Evolutionary conservation across 2,329 filamentous ascomycete species (phyloP).

Genomic region (Penicillium hesseltinei): DNA sequence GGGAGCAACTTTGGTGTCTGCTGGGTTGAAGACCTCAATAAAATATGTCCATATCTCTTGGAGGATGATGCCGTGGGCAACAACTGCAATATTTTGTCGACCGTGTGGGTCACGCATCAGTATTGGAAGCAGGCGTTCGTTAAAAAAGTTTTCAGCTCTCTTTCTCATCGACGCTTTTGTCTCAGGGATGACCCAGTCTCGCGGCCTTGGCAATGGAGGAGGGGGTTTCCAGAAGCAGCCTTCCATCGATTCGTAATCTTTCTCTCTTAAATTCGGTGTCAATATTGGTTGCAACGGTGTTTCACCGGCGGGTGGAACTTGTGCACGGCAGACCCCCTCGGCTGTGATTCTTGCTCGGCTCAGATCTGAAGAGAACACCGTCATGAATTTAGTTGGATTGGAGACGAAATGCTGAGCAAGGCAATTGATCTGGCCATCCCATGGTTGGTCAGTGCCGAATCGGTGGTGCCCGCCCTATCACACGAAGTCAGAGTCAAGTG

Average conservation of each 20-base stretch:
- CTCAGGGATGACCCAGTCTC: conserved; percentile 46
- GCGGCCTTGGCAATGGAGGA: conserved; percentile 18
- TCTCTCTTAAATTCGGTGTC: conserved; percentile 35
- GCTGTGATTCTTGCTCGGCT: conserved; percentile 63
- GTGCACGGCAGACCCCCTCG: conserved; percentile 27
- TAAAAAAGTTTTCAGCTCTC: conserved; percentile 66
- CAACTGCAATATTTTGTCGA: conserved; percentile 58
- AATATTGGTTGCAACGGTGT: conserved; percentile 11
- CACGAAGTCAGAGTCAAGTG: neutral
- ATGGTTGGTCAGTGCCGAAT: conserved; percentile 78
- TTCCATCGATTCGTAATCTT: conserved; percentile 43
- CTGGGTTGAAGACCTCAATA: conserved; percentile 53
- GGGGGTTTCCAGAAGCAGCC: conserved; percentile 15
- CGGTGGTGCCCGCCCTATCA: conserved; percentile 70
- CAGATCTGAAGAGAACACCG: conserved; percentile 76
- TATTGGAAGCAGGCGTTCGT: conserved; percentile 60
- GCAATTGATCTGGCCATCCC: conserved; percentile 75
- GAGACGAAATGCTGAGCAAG: conserved; percentile 67
- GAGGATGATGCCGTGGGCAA: conserved; percentile 82
- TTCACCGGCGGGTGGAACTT: conserved; percentile 2
- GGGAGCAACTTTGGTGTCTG: conserved; percentile 38
- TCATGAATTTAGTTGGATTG: conserved; percentile 62
- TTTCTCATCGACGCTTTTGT: conserved; percentile 63
- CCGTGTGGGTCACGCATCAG: conserved; percentile 40
- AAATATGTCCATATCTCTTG: conserved; percentile 65